Evolutionary conservation across 345 rosid genomes (phyloP), one percentile per base, ranked within the genome.

Genomic region (Diplotaxis tenuifolia): DNA sequence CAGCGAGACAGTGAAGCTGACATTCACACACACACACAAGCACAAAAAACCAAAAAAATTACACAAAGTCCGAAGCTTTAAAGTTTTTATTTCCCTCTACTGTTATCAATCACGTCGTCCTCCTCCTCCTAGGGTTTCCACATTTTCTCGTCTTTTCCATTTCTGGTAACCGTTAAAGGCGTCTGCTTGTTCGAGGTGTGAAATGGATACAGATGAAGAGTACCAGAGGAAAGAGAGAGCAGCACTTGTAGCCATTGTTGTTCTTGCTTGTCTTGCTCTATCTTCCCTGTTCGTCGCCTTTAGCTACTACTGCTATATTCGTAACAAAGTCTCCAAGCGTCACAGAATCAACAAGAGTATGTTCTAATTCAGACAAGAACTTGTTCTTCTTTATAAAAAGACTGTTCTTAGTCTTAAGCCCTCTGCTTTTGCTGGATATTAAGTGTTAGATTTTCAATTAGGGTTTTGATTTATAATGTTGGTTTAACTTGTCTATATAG

Each of bases 291-390:
- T 94, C 19, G 90, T 89, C 6, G 97, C 95, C 20, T 88, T 89
- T 76, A 87, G 97, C 81, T 94, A 94, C 78, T 94, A 91, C 68
- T 91, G 98, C 94, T 94, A 94, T 62, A 84, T 94, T 19, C 89
- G 92, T 16, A 86, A 82, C 86, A 94, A 84, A 82, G 87, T 89
- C 67, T 88, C 96, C 47, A 86, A 83, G 74, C 94, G 83, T 74
- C 79, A 68, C 31, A 85, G 61, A 22, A 65, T 71, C 71, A 79
- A 20, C 77, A 79, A 80, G 75, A 71, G 90, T 86, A 69, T 74
- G 86, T 55, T 8, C 23, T 19, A 1, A 29, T 75, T 28, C 16
- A 29, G 7, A 29, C 6, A 56, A 42, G 4, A 55, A 5, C 45
- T 65, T 32, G 25, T 38, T 69, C 69, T 18, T 28, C 27, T 40